These are phyloP conservation scores for Arbutus unedo DNA, from an alignment of 148 eudicot species.

Conservation along the genomic window DNA sequence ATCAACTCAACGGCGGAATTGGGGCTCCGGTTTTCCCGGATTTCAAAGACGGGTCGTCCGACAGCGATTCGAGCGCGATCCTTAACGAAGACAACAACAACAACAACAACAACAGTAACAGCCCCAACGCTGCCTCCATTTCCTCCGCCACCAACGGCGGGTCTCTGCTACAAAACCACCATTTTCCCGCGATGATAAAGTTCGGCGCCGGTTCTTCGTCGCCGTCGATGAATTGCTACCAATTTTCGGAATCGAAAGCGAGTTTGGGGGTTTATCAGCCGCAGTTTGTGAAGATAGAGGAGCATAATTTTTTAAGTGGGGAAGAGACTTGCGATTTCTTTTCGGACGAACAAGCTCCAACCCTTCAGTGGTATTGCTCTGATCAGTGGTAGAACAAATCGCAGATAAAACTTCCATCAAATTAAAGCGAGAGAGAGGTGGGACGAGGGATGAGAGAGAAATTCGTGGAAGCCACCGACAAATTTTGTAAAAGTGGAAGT, in stretches of 20 bases:
- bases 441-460: not conserved
- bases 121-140: conserved; percentile 45
- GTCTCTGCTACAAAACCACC: conserved; percentile 21
- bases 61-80: conserved; percentile 86
- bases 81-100: conserved; percentile 60
- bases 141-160: conserved; percentile 25
- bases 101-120: conserved; percentile 9
- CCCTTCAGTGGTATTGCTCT: conserved; percentile 26
- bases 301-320: conserved; percentile 73
- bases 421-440: not conserved
- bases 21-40: conserved; percentile 24
- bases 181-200: conserved; percentile 16
- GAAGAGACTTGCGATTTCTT: conserved; percentile 79
- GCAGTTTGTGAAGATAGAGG: conserved; percentile 78
- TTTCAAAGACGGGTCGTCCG: conserved; percentile 66
- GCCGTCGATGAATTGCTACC: conserved; percentile 26
- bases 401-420: not conserved
- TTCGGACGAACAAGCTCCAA: conserved; percentile 29
- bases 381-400: conserved; percentile 25
- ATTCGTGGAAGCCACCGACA: not conserved
- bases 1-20: conserved; percentile 1
- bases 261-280: conserved; percentile 45
- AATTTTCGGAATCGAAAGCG: conserved; percentile 35
- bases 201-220: conserved; percentile 19
- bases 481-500: conserved; percentile 13